A percentile compares a stretch with the other conserved stretches of the same genome.
These are phyloP conservation scores for Quercus gilva DNA, from an alignment of 306 rosid species.

Conservation along the genomic window DNA sequence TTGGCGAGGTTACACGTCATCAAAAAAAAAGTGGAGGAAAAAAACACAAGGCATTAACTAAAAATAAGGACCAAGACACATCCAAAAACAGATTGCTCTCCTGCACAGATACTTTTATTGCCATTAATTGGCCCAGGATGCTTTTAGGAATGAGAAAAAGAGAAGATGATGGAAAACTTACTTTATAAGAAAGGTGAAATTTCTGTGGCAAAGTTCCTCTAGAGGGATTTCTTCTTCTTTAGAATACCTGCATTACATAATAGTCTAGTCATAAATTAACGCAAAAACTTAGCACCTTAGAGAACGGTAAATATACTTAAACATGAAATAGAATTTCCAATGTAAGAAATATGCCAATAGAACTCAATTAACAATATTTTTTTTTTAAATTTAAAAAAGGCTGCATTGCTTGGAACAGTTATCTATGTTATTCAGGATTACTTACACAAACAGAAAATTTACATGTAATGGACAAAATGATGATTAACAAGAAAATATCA, in stretches of 20 bases:
- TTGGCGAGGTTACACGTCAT: no score
- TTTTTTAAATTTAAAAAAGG: neutral
- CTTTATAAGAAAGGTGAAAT: slow-evolving; percentile 79
- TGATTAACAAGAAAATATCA: neutral
- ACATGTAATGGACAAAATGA: neutral
- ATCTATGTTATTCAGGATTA: neutral
- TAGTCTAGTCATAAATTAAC: neutral
- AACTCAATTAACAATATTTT: neutral
- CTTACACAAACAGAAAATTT: slow-evolving; percentile 7
- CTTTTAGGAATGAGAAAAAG: neutral
- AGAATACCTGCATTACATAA: slow-evolving; percentile 63
- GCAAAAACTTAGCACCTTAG: neutral
- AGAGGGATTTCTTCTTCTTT: slow-evolving; percentile 76
- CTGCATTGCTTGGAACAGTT: neutral
- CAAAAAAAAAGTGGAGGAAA: neutral
- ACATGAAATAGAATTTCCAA: neutral
- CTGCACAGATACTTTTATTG: neutral
- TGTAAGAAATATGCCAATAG: neutral
- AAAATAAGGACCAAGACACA: neutral
- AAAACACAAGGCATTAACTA: neutral
- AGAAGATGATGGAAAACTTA: slow-evolving; percentile 40
- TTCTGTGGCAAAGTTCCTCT: slow-evolving; percentile 50
- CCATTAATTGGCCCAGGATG: neutral
- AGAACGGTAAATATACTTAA: neutral
- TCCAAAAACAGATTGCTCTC: neutral